phyloP scores from a whole-genome alignment of 495 filamentous ascomycete species.

The Tricharina praecox region DNA sequence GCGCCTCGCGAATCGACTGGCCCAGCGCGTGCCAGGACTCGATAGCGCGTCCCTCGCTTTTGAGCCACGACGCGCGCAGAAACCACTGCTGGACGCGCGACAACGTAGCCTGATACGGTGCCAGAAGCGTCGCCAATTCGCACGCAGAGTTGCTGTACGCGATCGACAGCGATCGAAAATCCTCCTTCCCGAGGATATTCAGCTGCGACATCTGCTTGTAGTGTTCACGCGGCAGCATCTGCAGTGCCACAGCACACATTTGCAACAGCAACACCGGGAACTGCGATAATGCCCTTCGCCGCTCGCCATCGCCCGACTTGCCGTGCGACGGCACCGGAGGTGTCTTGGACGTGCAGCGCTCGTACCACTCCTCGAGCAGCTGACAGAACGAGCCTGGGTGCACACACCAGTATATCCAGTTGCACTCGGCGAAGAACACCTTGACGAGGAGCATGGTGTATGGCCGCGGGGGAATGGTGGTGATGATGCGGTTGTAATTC shows the following conservation, averaged over 20 bases:
- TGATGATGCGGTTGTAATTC: slow-evolving; percentile 15
- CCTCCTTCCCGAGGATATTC: slow-evolving; percentile 42
- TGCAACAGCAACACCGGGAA: slow-evolving; percentile 45
- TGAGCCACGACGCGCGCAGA: slow-evolving; percentile 29
- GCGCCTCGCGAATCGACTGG: slow-evolving; percentile 41
- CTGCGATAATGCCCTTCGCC: slow-evolving; percentile 16
- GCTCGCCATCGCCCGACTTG: slow-evolving; percentile 5
- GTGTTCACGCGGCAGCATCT: slow-evolving; percentile 34
- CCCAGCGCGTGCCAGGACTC: slow-evolving; percentile 43
- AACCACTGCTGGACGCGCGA: slow-evolving; percentile 42
- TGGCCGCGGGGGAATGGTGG: slow-evolving; percentile 33
- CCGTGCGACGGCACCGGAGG: slow-evolving; percentile 15
- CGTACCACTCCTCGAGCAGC: slow-evolving; percentile 36
- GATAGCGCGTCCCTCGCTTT: slow-evolving; percentile 28
- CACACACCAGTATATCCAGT: slow-evolving; percentile 42
- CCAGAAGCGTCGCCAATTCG: slow-evolving; percentile 36
- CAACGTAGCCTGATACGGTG: slow-evolving; percentile 38
- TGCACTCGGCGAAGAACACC: slow-evolving; percentile 40
- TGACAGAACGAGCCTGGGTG: slow-evolving; percentile 36
- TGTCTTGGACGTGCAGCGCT: slow-evolving; percentile 13
- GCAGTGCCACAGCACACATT: slow-evolving; percentile 36
- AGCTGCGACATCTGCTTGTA: slow-evolving; percentile 36
- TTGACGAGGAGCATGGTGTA: slow-evolving; percentile 38
- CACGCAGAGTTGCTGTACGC: slow-evolving; percentile 43
- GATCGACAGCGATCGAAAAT: slow-evolving; percentile 39